Evolutionary conservation across 805 yeast genomes (phyloP), one percentile per base, ranked within the genome.

Genomic region (Metschnikowia borealis): DNA sequence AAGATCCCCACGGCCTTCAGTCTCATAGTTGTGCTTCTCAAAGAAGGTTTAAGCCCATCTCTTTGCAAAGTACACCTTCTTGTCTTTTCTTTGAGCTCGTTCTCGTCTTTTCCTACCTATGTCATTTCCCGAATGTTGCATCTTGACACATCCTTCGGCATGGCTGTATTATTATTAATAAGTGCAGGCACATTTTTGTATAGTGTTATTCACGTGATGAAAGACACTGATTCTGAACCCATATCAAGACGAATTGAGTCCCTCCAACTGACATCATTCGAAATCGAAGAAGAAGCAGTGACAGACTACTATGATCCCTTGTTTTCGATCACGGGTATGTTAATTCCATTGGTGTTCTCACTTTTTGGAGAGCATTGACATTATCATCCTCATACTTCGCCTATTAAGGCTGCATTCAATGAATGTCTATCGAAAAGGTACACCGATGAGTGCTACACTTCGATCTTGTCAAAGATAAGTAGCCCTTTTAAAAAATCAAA

Each of bases 1-100:
- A 87, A 87, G 63, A 70, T 86, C 5, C 94, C 94, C 0, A 84
- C 92, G 0, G 75, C 89, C 5, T 83, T 87, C 62, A 85, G 90
- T 38, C 71, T 87, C 38, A 64, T 80, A 4, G 74, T 87, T 1
- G 71, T 85, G 14, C 69, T 87, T 31, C 57, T 79, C 10, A 65
- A 71, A 31, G 67, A 69, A 34, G 71, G 73, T 4, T 51, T 75
- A 2, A 43, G 70, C 32, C 50, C 58, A 33, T 44, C 57, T 20
- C 54, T 65, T 23, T 68, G 80, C 20, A 55, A 72, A 46, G 62
- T 75, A 23, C 85, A 84, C 57, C 57, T 86, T 32, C 60, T 70
- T 6, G 59, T 75, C 2, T 87, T 87, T 60, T 70, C 90, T 0
- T 23, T 52, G 26, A 83, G 89, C 0, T 89, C 92, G 1, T 43